Evolutionary conservation across 1,284 basidiomycete genomes (phyloP), one percentile per base, ranked within the genome.

Genomic region (Puccinia polysora): DNA sequence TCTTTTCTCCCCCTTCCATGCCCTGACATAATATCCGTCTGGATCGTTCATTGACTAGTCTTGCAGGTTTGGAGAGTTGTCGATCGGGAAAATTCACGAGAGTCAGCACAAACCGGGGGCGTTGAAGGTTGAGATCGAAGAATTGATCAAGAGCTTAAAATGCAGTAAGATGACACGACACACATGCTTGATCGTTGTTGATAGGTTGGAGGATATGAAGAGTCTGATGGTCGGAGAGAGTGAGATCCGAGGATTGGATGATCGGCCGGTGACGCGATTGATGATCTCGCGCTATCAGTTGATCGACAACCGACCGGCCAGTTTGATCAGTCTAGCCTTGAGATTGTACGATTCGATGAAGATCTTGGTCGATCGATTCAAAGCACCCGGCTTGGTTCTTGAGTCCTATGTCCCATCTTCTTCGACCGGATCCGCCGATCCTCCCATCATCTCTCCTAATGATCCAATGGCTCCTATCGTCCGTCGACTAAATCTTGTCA

Each of bases 271-370:
- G 15, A 70, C 68, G 7, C 28, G 68, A 20, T 36, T 70, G 34
- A n/a, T 62, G 32, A 30, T 60, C 25, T 47, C 34, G 10, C 43
- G 58, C 4, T 15, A 52, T 14, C 40, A 52, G 14, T 49, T 70
- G 8, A 18, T 52, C 15, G 68, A 70, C 40, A 47, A 62, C 15
- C 56, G 49, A 32, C 43, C 49, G n/a, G 40, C 58, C 14, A 62
- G 45, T 32, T 36, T 70, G 12, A 10, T 30, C 23, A 52, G 49
- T 14, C 30, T 38, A 6, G 56, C 47, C 14, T 28, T 70, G 15
- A 59, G 68, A 30, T 36, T 70, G 1, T 70, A 70, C 38, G 68
- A 70, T 50, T 60, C 68, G 25, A 70, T 70, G 68, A 62, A 70
- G 34, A 50, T 70, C 30, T 45, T 53, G 20, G 68, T 70, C 0